Evolutionary conservation across 2,329 filamentous ascomycete genomes (phyloP), one percentile per base, ranked within the genome.

Genomic region (Elsinoe australis): DNA sequence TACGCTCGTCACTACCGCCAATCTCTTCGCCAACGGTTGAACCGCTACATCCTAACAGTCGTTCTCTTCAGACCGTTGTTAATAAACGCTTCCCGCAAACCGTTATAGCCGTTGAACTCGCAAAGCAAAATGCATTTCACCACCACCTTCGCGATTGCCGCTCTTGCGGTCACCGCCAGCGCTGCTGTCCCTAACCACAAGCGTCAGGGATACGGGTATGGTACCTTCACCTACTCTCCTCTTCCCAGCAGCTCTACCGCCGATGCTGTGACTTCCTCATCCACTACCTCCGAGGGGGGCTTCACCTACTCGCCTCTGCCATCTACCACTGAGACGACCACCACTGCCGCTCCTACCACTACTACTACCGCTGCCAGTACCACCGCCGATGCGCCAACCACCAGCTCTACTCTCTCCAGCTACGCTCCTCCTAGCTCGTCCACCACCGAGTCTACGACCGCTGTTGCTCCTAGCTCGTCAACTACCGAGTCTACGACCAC

Each of bases 351-450:
- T 18, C 26, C 49, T 31, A 44, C 47, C 41, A 55, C 49, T 52
- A 50, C 52, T 14, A 49, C 35, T 10, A 31, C 41, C 38, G 34
- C 36, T 31, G 49, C 39, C 53, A 31, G 47, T 14, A 17, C 46
- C 28, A 32, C 34, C 9, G 39, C 50, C 19, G 47, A 19, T 22
- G 21, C 38, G 2, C 36, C 49, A 29, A 19, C 45, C 34, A 50
- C 51, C 15, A 9, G 32, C 41, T 51, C 54, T 41, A 56, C 55
- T 39, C 49, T 58, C 49, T 56, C 55, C 32, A 49, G 47, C 52
- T 56, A 52, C 46, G 45, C 51, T 14, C 29, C 50, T 22, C 41
- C 53, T 18, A 47, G 34, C 42, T 36, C 48, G 5, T 28, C 22
- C 12, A 12, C 41, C 2, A 8, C 10, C 22, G n/a, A n/a, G n/a